Evolutionary conservation across 177 flowering plant species (phyloP), one percentile per base, ranked within the genome.

Genomic region (Vitis hybrid): DNA sequence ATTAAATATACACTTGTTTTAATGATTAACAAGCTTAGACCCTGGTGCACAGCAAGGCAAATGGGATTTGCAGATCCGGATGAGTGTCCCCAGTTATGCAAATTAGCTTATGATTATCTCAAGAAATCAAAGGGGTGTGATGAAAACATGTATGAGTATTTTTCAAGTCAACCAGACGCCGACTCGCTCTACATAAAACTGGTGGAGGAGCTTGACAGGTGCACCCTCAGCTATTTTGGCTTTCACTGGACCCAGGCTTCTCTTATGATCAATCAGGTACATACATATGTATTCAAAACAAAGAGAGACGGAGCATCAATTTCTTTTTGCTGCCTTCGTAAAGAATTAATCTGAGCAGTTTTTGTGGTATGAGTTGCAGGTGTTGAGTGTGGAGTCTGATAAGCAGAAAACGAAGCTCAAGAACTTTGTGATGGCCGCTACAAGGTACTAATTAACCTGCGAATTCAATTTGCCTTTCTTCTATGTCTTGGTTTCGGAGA

Each of bases 161-260:
- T 88, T 15, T 76, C 74, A 1, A 74, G 65, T 11, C 79, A 82
- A 56, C 69, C 77, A n/a, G 76, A 85, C 14, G 90, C 80, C 0
- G 87, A 90, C 2, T 71, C 78, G 26, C 68, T 93, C n/a, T 90
- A 73, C 57, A 80, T 76, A 32, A 89, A 82, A 75, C 84, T 95
- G 13, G 69, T 87, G 5, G 88, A 90, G 55, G 99, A 95, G 72
- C 74, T 95, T 30, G 98, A 95, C 32, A 80, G 80, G 68, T 95
- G 97, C 75, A 87, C 89, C 56, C 85, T 93, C 39, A 79, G 80
- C 6, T 95, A 93, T 51, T 95, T 95, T 72, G 88, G 90, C 2
- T 95, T 88, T 68, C 87, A 95, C 67, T 95, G 99, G 99, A 77
- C 61, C 62, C 90, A 87, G 19, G 80, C 91, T 70, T 68, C 90